phyloP scores from a whole-genome alignment of 2,329 filamentous ascomycete species.

The Colletotrichum sp. region DNA sequence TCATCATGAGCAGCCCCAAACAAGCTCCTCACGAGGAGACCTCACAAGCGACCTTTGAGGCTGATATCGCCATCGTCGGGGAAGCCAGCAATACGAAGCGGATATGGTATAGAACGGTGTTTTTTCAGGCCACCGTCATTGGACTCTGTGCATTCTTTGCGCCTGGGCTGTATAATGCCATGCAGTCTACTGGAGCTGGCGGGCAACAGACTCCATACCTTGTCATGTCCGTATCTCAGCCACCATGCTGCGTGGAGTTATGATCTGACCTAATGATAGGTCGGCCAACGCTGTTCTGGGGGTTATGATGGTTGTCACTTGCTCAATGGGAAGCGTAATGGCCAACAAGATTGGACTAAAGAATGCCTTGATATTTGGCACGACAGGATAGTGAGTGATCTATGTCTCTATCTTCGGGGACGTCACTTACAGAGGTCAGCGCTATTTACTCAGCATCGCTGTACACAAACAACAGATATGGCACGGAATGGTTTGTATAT shows the following conservation, averaged over 20 bases:
- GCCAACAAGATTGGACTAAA: neutral
- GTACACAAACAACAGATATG: conserved; percentile 39
- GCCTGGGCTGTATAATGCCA: conserved; percentile 34
- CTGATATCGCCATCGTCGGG: neutral
- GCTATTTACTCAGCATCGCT: conserved; percentile 37
- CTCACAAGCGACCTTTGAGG: neutral
- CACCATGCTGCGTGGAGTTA: accelerated
- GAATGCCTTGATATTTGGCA: conserved; percentile 3
- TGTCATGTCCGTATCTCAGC: conserved; percentile 26
- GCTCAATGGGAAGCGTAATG: conserved; percentile 1
- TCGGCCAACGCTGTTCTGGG: conserved; percentile 1
- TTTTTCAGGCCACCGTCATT: conserved; percentile 32
- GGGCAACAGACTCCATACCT: conserved; percentile 33
- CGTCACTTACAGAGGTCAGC: neutral
- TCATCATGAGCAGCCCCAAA: neutral
- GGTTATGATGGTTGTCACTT: conserved; percentile 4
- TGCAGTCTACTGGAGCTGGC: conserved; percentile 33
- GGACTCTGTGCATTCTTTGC: conserved; percentile 30
- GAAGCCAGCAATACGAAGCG: neutral
- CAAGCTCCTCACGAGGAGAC: neutral
- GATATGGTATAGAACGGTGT: conserved; percentile 29
- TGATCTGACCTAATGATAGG: neutral
- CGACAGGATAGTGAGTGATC: neutral
- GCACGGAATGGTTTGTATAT: conserved; percentile 24
- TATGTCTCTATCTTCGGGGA: neutral